Evolutionary conservation across 768 basidiomycete genomes (phyloP).

Genomic region (Amanita muscaria): DNA sequence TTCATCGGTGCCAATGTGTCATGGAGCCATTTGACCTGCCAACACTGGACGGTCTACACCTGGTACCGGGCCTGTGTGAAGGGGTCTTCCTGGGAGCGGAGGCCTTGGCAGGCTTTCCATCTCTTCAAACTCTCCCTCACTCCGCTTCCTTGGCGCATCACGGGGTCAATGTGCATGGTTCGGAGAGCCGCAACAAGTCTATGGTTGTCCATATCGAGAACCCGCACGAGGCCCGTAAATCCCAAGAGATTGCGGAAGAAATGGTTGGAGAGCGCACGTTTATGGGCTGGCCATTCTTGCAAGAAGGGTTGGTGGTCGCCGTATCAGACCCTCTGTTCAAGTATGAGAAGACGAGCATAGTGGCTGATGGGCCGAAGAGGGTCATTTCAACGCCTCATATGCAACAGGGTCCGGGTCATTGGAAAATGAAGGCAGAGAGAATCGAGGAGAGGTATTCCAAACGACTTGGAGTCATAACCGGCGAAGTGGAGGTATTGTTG

Average conservation of each 20-base stretch:
- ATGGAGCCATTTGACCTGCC: conserved; percentile 86
- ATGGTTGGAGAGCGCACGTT: conserved; percentile 75
- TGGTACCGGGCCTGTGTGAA: conserved; percentile 79
- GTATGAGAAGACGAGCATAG: conserved; percentile 63
- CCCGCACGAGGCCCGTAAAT: conserved; percentile 54
- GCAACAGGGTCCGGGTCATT: conserved; percentile 55
- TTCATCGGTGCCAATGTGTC: conserved; percentile 69
- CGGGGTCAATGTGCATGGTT: conserved; percentile 87
- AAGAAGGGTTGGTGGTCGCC: conserved; percentile 81
- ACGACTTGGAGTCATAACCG: conserved; percentile 78
- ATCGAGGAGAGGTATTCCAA: conserved; percentile 87
- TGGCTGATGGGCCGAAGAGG: conserved; percentile 41
- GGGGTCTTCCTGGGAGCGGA: conserved; percentile 81
- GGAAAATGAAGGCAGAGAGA: conserved; percentile 75
- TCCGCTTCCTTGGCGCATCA: conserved; percentile 72
- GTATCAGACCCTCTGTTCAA: conserved; percentile 83
- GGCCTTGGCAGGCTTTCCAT: conserved; percentile 94
- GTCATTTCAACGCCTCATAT: conserved; percentile 69
- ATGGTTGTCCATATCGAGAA: conserved; percentile 86
- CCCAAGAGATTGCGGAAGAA: conserved; percentile 63
- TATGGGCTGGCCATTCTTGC: conserved; percentile 90
- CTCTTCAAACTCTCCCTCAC: conserved; percentile 82
- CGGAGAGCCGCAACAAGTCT: conserved; percentile 86
- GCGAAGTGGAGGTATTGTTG: conserved; percentile 68
- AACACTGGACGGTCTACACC: conserved; percentile 74